A percentile compares a stretch with the other conserved stretches of the same genome.
These are phyloP conservation scores for Rhododendron simsii DNA, from an alignment of 148 eudicot genomes.

Conservation along the genomic window DNA sequence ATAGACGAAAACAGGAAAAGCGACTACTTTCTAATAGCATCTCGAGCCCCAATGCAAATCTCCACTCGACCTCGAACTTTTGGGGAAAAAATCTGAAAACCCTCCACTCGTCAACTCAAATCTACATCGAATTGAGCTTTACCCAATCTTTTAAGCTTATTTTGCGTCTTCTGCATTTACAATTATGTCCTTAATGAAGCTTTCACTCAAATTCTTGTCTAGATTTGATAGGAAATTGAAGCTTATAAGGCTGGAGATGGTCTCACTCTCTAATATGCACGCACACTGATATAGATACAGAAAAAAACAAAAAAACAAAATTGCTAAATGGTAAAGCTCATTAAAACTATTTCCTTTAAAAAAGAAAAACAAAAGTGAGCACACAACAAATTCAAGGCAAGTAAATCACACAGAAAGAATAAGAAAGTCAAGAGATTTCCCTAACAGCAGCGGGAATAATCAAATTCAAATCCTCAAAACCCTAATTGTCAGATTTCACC, in stretches of 20 bases:
- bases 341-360: background rate
- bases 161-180: background rate
- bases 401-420: background rate
- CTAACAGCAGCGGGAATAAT: background rate
- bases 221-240: background rate
- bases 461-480: background rate
- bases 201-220: background rate
- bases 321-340: background rate
- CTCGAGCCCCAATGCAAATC: background rate
- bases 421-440: background rate
- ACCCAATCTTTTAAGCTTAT: background rate
- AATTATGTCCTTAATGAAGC: background rate
- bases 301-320: background rate
- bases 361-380: background rate
- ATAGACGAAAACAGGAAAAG: background rate
- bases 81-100: background rate
- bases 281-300: background rate
- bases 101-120: background rate
- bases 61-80: background rate
- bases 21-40: background rate
- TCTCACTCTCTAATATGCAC: background rate
- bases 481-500: background rate
- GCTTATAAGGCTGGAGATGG: background rate
- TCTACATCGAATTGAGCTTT: background rate
- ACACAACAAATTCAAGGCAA: background rate